Conservation (phyloP, 352 stramenopile species). For the Phytophthora foliorum region DNA sequence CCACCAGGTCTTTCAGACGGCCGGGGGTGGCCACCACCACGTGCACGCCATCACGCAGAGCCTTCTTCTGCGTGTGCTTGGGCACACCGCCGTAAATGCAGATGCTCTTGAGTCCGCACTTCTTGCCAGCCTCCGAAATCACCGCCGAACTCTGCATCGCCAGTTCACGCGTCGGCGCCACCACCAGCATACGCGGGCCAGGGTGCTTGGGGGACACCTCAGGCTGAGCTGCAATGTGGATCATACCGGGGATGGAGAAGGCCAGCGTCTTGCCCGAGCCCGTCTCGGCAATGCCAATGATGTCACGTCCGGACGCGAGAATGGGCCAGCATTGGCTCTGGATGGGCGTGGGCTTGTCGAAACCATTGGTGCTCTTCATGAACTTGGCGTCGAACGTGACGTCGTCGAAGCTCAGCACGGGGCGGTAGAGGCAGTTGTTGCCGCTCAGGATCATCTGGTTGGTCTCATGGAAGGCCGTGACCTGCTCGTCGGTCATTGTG, state of each 20-base stretch:
- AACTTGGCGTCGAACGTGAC: constrained; percentile 85
- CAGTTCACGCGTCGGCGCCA: constrained; percentile 95
- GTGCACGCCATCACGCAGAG: constrained; percentile 89
- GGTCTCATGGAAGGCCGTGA: constrained; percentile 87
- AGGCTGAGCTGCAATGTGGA: constrained; percentile 83
- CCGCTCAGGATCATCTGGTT: constrained; percentile 89
- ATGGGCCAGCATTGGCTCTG: constrained; percentile 98
- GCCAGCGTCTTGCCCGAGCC: constrained; percentile 97
- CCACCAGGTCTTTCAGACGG: constrained; percentile 93
- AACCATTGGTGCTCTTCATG: constrained; percentile 91
- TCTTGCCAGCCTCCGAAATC: constrained; percentile 92
- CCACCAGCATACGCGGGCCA: constrained; percentile 93
- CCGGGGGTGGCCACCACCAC: constrained; percentile 97
- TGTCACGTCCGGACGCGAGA: constrained; percentile 85
- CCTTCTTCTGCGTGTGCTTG: constrained; percentile 94
- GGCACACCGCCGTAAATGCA: constrained; percentile 97
- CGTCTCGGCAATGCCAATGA: constrained; percentile 94
- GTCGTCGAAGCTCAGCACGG: constrained; percentile 77
- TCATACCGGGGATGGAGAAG: constrained; percentile 95
- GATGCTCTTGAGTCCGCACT: constrained; percentile 85
- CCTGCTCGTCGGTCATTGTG: constrained; percentile 83
- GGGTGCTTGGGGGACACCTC: constrained; percentile 64
- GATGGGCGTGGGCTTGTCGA: constrained; percentile 96
- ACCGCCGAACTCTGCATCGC: constrained; percentile 95
- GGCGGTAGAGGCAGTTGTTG: constrained; percentile 91